Evolutionary conservation across 1,139 yeast species (phyloP), one percentile per base, ranked within the genome.

Genomic region (Zygosaccharomyces pseudobailii): DNA sequence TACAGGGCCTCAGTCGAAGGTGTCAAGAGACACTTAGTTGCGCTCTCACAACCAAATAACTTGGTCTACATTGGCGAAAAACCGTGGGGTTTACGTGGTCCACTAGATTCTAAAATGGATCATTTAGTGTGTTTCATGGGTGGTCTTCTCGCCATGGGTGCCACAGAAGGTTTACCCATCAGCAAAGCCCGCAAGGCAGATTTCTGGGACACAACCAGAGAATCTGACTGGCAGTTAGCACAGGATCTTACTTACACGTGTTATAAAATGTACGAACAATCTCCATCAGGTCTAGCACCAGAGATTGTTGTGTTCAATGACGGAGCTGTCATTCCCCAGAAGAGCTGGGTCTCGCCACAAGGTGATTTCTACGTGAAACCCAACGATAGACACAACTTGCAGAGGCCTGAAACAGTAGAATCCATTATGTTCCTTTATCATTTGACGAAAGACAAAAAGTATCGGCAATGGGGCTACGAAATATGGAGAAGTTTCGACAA

Each of bases 401-500:
- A 89, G 70, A 78, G 97, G 56, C 97, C 97, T 1, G 97, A 90
- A 65, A 87, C 97, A 0, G 95, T 89, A 3, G 97, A 90, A 67
- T 84, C 95, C 1, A 73, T 90, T 42, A 89, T 85, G 72, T 76
- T 86, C 57, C 70, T 90, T 55, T 90, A 84, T 71, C 78, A 94
- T 57, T 72, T 89, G 55, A 87, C 96, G 1, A 83, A 84, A 25
- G 94, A 90, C 61, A 78, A 76, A 28, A 84, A 84, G 59, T 90
- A 89, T 66, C 79, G 97, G 56, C 76, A 83, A 58, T 89, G 95
- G 89, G 97, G 97, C 8, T 87, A 86, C 77, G 85, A 86, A 60
- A 87, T 90, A 38, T 87, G 89, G 69, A 71, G 82, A 60, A 79
- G 79, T 48, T 89, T 89, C 61, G 72, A 79, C 42, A 74, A 79